phyloP scores from a whole-genome alignment of 345 rosid species.

The Cardamine resedifolia region DNA sequence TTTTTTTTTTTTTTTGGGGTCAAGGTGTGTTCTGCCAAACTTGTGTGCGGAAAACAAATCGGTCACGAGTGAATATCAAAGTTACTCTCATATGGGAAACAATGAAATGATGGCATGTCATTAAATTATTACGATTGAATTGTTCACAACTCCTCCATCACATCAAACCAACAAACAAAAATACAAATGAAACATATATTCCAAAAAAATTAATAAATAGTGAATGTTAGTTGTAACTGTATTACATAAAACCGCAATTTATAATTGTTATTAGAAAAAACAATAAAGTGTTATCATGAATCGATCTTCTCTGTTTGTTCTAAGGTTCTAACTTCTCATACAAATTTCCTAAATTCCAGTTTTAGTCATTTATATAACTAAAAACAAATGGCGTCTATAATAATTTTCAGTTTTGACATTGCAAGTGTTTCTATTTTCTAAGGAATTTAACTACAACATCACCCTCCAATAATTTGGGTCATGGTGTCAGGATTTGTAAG shows the following conservation, averaged over 20 bases:
- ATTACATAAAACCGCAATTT: conserved; percentile 20
- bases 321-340: neutral
- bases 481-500: neutral
- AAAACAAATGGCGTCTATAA: neutral
- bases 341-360: neutral
- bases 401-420: neutral
- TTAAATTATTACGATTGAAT: conserved; percentile 3
- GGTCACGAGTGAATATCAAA: neutral
- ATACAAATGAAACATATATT: neutral
- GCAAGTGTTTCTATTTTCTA: neutral
- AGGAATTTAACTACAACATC: neutral
- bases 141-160: conserved; percentile 25
- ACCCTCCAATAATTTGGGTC: neutral
- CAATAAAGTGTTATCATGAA: neutral
- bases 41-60: neutral
- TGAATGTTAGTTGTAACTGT: conserved; percentile 31
- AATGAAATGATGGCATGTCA: neutral
- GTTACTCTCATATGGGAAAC: conserved; percentile 3
- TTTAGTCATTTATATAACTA: neutral
- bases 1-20: too few relatives aligned
- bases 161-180: conserved; percentile 8
- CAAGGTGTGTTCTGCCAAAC: neutral
- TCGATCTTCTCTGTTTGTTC: neutral
- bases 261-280: neutral
- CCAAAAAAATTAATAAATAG: neutral